Conservation (phyloP, 2,329 filamentous ascomycete genomes). For the Arthroderma sp. region DNA sequence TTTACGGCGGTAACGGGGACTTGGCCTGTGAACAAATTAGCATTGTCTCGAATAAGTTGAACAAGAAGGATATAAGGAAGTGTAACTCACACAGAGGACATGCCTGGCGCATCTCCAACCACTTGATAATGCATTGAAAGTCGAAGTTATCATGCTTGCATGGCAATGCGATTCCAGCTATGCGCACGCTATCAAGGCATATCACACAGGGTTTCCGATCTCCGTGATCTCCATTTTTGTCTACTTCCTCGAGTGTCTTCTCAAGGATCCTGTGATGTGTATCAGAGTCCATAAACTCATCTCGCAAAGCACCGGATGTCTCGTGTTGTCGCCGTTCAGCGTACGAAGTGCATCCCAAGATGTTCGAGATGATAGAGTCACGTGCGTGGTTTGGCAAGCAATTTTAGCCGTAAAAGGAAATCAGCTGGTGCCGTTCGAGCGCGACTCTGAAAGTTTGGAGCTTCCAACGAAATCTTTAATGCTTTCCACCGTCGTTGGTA, state of each 20-base stretch:
- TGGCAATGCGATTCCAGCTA: conserved; percentile 57
- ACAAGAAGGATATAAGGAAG: neutral
- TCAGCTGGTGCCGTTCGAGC: too few relatives aligned
- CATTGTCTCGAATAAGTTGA: too few relatives aligned
- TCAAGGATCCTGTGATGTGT: conserved; percentile 32
- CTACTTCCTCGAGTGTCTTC: conserved; percentile 33
- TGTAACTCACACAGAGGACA: conserved; percentile 66
- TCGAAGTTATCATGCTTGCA: conserved; percentile 75
- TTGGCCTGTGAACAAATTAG: conserved; percentile 30
- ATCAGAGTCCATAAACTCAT: conserved; percentile 7
- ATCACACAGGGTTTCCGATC: conserved; percentile 59
- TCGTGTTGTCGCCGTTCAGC: too few relatives aligned
- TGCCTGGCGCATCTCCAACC: conserved; percentile 57
- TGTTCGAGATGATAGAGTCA: too few relatives aligned
- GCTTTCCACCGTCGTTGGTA: too few relatives aligned
- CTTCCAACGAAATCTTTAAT: too few relatives aligned
- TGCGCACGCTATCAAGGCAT: conserved; percentile 64
- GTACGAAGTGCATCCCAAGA: too few relatives aligned
- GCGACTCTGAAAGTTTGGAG: too few relatives aligned
- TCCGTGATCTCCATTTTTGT: conserved; percentile 13
- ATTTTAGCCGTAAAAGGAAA: too few relatives aligned
- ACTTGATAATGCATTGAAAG: conserved; percentile 69
- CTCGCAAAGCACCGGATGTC: too few relatives aligned
- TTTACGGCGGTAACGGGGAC: conserved; percentile 45
- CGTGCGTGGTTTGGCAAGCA: too few relatives aligned